A percentile compares a stretch with the other conserved stretches of the same genome.
Evolutionary conservation across 108 stramenopile species (phyloP).

Genomic region (Skeletonema potamos): DNA sequence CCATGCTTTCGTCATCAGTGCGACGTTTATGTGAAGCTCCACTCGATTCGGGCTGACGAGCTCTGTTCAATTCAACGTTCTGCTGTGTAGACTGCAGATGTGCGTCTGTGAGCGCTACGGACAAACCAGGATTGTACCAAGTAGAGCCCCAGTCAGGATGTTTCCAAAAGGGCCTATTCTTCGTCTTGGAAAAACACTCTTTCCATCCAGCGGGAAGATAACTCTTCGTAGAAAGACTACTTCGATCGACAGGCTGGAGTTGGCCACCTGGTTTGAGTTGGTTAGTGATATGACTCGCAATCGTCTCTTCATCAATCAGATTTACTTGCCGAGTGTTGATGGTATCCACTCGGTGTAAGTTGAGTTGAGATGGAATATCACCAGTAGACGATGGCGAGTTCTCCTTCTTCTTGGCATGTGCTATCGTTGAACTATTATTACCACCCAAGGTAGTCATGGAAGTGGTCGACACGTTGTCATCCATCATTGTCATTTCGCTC

Average conservation of each 20-base stretch:
- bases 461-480: constrained; percentile 1
- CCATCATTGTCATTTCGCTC: constrained; percentile 35
- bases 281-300: background rate
- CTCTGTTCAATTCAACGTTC: background rate
- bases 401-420: background rate
- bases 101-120: background rate
- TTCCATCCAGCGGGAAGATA: constrained; percentile 81
- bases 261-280: background rate
- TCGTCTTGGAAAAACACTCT: constrained; percentile 57
- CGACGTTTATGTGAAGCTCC: background rate
- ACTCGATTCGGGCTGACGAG: background rate
- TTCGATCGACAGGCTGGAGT: background rate
- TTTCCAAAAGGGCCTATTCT: constrained; percentile 60
- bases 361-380: background rate
- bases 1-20: background rate
- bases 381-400: background rate
- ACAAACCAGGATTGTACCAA: constrained; percentile 71
- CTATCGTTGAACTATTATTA: background rate
- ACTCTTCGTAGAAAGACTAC: background rate
- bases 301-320: background rate
- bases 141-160: constrained; percentile 77
- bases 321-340: background rate
- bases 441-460: constrained; percentile 11
- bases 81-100: background rate
- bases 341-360: background rate